A percentile compares a stretch with the other conserved stretches of the same genome.
phyloP scores from a whole-genome alignment of 2,329 filamentous ascomycete genomes.

The Lasiodiplodia gonubiensis region DNA sequence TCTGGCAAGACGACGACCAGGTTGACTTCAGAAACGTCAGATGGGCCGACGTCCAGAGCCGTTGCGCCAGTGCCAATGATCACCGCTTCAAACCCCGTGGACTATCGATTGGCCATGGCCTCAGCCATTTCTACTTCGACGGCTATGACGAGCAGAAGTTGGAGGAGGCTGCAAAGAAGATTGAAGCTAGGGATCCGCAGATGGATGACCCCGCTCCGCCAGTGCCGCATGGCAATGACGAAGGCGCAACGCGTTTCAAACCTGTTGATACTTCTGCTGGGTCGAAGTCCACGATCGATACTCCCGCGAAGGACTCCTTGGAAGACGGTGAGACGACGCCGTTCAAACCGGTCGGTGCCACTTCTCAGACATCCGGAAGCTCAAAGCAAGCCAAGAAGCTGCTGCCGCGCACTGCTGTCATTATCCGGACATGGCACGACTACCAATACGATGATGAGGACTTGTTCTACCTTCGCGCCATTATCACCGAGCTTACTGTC shows the following conservation, averaged over 20 bases:
- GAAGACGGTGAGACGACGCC: constrained; percentile 34
- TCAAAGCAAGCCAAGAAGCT: constrained; percentile 42
- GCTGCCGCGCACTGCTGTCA: constrained; percentile 71
- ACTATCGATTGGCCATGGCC: constrained; percentile 36
- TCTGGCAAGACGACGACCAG: constrained; percentile 74
- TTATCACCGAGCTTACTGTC: constrained; percentile 79
- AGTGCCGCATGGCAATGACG: constrained; percentile 10
- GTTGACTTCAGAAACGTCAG: constrained; percentile 79
- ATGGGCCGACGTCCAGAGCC: constrained; percentile 79
- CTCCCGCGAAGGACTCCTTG: constrained; percentile 29
- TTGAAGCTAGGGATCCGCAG: constrained; percentile 13
- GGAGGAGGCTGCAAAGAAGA: constrained; percentile 26
- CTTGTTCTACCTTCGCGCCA: constrained; percentile 78
- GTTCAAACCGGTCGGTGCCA: constrained; percentile 11
- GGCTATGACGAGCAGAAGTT: constrained; percentile 44
- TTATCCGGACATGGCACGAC: constrained; percentile 82
- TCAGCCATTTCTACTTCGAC: constrained; percentile 47
- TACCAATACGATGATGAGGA: constrained; percentile 81
- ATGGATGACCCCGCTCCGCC: constrained; percentile 12
- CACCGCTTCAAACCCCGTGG: constrained; percentile 64
- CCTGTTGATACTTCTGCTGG: constrained; percentile 1
- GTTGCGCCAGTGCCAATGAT: constrained; percentile 74
- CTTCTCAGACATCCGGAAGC: constrained; percentile 7
- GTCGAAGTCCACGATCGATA: constrained; percentile 1
- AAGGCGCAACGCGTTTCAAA: constrained; percentile 13